Conservation (phyloP, 768 basidiomycete genomes). For the Russula sp. region DNA sequence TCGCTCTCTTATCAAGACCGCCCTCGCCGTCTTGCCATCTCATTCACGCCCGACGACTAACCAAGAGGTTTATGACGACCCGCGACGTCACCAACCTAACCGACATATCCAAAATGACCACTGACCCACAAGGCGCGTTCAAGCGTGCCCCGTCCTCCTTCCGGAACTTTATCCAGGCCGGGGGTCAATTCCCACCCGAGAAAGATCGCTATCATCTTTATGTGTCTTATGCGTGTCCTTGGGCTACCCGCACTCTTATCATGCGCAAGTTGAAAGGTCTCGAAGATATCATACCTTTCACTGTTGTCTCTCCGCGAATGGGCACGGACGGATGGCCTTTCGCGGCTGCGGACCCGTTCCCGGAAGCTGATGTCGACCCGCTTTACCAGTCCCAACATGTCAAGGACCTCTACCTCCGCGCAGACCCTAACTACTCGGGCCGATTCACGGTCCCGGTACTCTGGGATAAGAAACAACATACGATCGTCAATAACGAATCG, state of each 20-base stretch:
- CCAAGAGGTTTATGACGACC: neutral
- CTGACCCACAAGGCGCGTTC: conserved; percentile 63
- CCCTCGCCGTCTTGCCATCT: neutral
- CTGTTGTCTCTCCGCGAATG: conserved; percentile 84
- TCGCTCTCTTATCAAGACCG: neutral
- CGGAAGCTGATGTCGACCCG: conserved; percentile 74
- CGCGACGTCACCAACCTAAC: conserved; percentile 41
- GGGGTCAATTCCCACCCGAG: conserved; percentile 68
- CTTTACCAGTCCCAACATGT: conserved; percentile 66
- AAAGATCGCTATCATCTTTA: conserved; percentile 89
- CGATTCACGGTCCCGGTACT: conserved; percentile 86
- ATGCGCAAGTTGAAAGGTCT: conserved; percentile 89
- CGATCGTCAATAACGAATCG: conserved; percentile 94
- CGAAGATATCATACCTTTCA: conserved; percentile 74
- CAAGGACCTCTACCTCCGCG: conserved; percentile 82
- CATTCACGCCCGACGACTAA: neutral
- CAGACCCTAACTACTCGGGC: conserved; percentile 66
- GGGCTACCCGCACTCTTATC: conserved; percentile 92
- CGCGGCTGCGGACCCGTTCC: conserved; percentile 61
- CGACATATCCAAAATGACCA: conserved; percentile 55
- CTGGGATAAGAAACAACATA: conserved; percentile 86
- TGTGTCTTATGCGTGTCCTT: conserved; percentile 86
- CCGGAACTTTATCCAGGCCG: conserved; percentile 52
- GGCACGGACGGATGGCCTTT: conserved; percentile 86
- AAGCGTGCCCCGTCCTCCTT: conserved; percentile 54